A percentile compares a stretch with the other conserved stretches of the same genome.
Conservation (phyloP, 2,329 filamentous ascomycete genomes). For the Colletotrichum paranaense region DNA sequence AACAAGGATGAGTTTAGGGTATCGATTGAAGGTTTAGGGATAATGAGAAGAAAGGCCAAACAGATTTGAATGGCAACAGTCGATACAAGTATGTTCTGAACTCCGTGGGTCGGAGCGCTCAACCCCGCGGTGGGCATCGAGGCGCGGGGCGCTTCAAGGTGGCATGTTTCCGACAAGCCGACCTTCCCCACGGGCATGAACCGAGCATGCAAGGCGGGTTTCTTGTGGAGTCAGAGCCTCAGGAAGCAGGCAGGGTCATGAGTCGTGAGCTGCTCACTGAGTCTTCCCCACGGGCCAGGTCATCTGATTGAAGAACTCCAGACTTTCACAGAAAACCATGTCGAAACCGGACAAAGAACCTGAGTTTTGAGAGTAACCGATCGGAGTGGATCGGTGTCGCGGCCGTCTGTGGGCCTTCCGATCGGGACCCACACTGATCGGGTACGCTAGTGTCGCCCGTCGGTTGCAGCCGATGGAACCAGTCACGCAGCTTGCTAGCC, state of each 20-base stretch:
- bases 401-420: slow-evolving; percentile 16
- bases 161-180: slow-evolving; percentile 24
- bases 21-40: not conserved
- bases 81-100: slow-evolving; percentile 31
- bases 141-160: slow-evolving; percentile 2
- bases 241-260: not conserved
- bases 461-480: not conserved
- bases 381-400: not conserved
- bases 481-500: not conserved
- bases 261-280: not conserved
- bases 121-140: not conserved
- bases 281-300: not conserved
- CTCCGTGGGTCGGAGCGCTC: not conserved
- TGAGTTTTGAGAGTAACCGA: not conserved
- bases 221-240: slow-evolving; percentile 1
- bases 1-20: not conserved
- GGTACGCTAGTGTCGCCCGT: slow-evolving; percentile 18
- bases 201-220: slow-evolving; percentile 1
- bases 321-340: not conserved
- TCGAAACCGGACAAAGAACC: not conserved
- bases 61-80: not conserved
- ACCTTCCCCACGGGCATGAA: slow-evolving; percentile 6
- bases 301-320: not conserved
- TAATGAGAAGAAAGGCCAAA: not conserved
- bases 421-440: slow-evolving; percentile 23